Percentiles rank a stretch among this genome's conserved stretches.
Evolutionary conservation across 179 eudicot species (phyloP).

Genomic region (Heliamphora pulchella): DNA sequence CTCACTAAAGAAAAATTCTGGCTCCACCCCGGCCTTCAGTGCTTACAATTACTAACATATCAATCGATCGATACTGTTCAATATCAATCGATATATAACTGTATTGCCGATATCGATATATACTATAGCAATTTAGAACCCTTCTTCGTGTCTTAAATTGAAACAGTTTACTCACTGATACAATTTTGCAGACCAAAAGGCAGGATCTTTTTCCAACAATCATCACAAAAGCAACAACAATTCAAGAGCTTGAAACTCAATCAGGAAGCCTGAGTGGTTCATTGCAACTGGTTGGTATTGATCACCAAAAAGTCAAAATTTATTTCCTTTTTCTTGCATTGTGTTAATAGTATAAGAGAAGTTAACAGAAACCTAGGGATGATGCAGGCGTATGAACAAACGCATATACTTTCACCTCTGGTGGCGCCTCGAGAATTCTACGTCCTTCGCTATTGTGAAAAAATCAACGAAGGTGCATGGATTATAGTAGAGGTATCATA

Average conservation of each 20-base stretch:
- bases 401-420: conserved; percentile 51
- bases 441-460: conserved; percentile 46
- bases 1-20: too few relatives aligned
- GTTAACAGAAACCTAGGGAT: not conserved
- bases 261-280: conserved; percentile 27
- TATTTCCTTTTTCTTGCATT: too few relatives aligned
- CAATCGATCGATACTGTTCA: too few relatives aligned
- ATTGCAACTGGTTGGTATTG: conserved; percentile 47
- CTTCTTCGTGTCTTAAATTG: not conserved
- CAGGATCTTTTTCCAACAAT: conserved; percentile 45
- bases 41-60: too few relatives aligned
- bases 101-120: too few relatives aligned
- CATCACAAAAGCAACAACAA: conserved; percentile 33
- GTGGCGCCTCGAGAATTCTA: conserved; percentile 43
- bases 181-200: conserved; percentile 31
- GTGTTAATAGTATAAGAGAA: too few relatives aligned
- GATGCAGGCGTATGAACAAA: conserved; percentile 44
- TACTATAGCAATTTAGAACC: too few relatives aligned
- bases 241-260: conserved; percentile 36
- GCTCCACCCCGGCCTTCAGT: too few relatives aligned
- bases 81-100: too few relatives aligned
- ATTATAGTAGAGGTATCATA: conserved; percentile 49
- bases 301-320: not conserved
- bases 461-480: conserved; percentile 47
- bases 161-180: not conserved